Base-by-base conservation (phyloP, 495 filamentous ascomycete species). In the Xylaria intraflava region DNA sequence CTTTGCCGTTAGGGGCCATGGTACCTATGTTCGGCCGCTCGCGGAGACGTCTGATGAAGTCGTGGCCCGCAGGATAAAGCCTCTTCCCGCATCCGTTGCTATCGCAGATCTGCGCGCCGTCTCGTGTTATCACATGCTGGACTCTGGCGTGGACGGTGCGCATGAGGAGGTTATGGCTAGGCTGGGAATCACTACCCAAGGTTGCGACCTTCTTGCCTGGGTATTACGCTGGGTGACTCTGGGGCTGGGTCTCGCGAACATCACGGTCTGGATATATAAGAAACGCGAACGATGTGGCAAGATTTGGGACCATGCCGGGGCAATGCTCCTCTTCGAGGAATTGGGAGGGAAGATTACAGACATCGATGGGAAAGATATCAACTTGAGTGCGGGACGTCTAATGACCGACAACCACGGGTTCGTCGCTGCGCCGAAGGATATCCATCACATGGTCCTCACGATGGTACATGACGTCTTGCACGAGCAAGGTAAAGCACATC, bases 301-400 rank as follows among this genome's bases (percentile, higher is more conserved):
- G 65, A 72, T 85, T 14, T 88, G 85, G 85, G 85, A 88, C 57
- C 85, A 88, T 65, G 79, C 81, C 0, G 85, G 84, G 7, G 84
- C 82, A 0, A 83, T 86, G 77, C 64, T 88, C 23, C 69, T 87
- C 27, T 84, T 80, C 41, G 71, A 81, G 65, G 85, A 88, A 59
- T 66, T 82, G 2, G 85, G 85, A 0, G 82, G 80, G 26, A 69
- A 70, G 48, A 73, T 88, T 16, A 85, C 78, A 0, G 84, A 88
- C 57, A 66, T 87, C 2, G 66, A 82, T 45, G 78, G 83, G 3
- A 68, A 69, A 44, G 52, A 54, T 2, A 66, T 77, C 1, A 67
- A 75, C 42, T 67, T 73, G 43, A 65, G 64, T 3, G 57, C 57
- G 11, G 72, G 74, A 20, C 66, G 70, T 49, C 62, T 62, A 36